phyloP scores from a whole-genome alignment of 1,284 basidiomycete genomes.

The Leccinum ambiguum region DNA sequence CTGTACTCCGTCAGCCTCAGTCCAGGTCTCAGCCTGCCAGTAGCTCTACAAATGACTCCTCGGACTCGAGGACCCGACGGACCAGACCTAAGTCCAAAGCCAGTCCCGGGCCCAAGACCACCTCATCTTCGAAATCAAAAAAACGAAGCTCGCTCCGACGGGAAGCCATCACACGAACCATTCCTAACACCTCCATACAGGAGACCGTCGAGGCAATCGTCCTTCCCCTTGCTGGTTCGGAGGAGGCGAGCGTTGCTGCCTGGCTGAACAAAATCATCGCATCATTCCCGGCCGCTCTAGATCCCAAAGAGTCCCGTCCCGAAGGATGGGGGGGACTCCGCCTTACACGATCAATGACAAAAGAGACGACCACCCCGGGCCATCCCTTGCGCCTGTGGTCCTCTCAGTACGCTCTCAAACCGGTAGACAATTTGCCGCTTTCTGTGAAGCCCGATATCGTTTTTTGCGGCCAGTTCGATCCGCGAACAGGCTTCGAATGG shows the following conservation, averaged over 20 bases:
- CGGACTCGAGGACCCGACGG: no score
- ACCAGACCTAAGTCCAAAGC: background rate
- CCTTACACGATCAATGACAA: background rate
- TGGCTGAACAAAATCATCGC: background rate
- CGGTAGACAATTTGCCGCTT: background rate
- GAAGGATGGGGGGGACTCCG: background rate
- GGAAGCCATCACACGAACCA: background rate
- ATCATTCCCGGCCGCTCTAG: background rate
- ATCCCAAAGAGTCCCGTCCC: background rate
- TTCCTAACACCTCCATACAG: conserved; percentile 1
- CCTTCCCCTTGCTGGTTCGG: background rate
- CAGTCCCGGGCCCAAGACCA: background rate
- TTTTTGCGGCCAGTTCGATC: background rate
- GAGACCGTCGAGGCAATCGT: background rate
- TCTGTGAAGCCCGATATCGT: background rate
- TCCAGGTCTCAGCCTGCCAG: background rate
- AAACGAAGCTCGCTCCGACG: background rate
- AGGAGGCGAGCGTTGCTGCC: background rate
- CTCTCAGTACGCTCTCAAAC: background rate
- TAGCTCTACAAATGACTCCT: no score
- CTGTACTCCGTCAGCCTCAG: background rate
- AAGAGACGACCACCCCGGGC: background rate
- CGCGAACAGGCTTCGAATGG: background rate
- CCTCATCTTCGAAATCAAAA: background rate
- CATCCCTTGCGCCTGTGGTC: background rate